phyloP scores from a whole-genome alignment of 768 basidiomycete species.

The Phaffia tasmanica region DNA sequence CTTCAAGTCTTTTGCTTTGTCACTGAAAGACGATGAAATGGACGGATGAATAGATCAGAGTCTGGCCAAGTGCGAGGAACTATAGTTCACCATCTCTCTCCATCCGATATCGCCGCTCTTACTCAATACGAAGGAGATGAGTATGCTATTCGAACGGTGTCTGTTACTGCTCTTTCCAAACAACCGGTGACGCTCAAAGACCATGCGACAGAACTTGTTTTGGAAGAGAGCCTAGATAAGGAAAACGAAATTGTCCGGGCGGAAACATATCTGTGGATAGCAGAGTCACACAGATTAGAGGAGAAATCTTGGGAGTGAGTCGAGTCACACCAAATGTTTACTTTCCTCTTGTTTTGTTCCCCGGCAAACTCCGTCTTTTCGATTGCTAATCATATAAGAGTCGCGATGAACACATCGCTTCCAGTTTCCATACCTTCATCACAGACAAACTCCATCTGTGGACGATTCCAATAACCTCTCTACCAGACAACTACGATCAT shows the following conservation, averaged over 20 bases:
- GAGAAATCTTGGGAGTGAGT: slow-evolving; percentile 19
- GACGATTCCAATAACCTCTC: neutral
- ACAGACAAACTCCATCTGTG: slow-evolving; percentile 12
- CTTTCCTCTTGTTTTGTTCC: neutral
- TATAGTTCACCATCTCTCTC: slow-evolving; percentile 12
- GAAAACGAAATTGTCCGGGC: neutral
- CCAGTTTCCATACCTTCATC: slow-evolving; percentile 13
- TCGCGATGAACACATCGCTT: neutral
- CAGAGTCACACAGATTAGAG: neutral
- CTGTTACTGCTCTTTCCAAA: neutral
- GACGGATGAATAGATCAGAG: neutral
- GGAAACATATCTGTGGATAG: slow-evolving; percentile 15
- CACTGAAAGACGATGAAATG: neutral
- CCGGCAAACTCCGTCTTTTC: neutral
- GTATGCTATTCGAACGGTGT: neutral
- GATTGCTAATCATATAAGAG: neutral
- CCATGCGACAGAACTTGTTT: neutral
- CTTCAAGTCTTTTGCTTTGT: neutral
- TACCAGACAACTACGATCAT: neutral
- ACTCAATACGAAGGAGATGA: slow-evolving; percentile 15
- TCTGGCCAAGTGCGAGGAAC: slow-evolving; percentile 10
- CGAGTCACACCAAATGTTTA: neutral
- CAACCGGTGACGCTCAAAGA: neutral
- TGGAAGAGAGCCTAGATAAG: neutral
- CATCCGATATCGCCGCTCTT: slow-evolving; percentile 7